Evolutionary conservation across 257 asterid species (phyloP).

Genomic region (Jaltomata sinuosa): DNA sequence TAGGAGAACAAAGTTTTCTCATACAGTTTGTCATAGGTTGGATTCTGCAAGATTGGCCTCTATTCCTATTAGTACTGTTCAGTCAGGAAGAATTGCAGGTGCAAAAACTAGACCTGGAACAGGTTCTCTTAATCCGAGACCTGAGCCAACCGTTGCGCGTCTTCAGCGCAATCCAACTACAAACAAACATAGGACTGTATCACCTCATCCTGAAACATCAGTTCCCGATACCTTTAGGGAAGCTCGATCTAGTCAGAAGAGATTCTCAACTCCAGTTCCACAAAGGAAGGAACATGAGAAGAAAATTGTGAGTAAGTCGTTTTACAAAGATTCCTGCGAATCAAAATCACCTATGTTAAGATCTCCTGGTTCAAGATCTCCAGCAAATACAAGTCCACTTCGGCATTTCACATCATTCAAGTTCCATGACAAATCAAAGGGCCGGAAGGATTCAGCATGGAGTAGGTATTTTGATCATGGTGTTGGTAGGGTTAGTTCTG

Average conservation of each 20-base stretch:
- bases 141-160: conserved; percentile 23
- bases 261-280: conserved; percentile 60
- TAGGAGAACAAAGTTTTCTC: conserved; percentile 77
- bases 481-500: conserved; percentile 63
- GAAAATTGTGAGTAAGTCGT: conserved; percentile 23
- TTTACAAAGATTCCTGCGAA: conserved; percentile 22
- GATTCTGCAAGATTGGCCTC: conserved; percentile 53
- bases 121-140: neutral
- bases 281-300: conserved; percentile 35
- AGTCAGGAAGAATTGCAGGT: conserved; percentile 16
- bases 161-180: conserved; percentile 29
- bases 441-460: conserved; percentile 54
- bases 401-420: conserved; percentile 37
- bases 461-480: conserved; percentile 57
- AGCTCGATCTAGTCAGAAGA: conserved; percentile 40
- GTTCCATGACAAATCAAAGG: conserved; percentile 30
- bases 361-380: conserved; percentile 24
- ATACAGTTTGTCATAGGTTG: conserved; percentile 72
- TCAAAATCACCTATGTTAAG: conserved; percentile 9
- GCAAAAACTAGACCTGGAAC: conserved; percentile 31
- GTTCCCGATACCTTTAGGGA: conserved; percentile 52
- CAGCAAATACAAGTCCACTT: conserved; percentile 31
- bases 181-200: conserved; percentile 44
- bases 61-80: conserved; percentile 28
- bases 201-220: conserved; percentile 44